Percentiles rank a stretch among this genome's conserved stretches.
Conservation (phyloP, 2,329 filamentous ascomycete species). For the Fusarium sp. region DNA sequence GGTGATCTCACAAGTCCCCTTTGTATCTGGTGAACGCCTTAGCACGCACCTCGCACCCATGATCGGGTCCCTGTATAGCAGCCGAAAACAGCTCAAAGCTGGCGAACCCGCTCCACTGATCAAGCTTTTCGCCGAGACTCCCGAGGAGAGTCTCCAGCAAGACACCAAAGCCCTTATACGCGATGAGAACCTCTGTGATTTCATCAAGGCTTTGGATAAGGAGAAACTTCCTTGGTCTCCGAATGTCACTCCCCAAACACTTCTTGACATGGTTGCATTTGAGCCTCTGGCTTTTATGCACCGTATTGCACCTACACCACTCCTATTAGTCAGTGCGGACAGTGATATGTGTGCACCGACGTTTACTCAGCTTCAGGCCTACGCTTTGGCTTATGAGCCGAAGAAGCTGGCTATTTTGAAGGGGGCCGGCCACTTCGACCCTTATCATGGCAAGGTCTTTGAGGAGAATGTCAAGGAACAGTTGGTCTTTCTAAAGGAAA, state of each 20-base stretch:
- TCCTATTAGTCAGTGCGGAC: not conserved
- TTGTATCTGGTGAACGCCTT: not conserved
- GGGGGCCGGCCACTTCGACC: not conserved
- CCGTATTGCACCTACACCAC: not conserved
- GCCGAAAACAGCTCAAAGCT: not conserved
- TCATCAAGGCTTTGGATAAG: not conserved
- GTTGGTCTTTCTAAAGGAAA: not conserved
- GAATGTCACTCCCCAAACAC: not conserved
- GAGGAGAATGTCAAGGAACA: not conserved
- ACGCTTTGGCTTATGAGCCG: not conserved
- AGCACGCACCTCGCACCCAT: not conserved
- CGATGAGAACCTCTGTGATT: not conserved
- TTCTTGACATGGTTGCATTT: not conserved
- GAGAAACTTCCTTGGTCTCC: not conserved
- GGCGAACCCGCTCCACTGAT: not conserved
- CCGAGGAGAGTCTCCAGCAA: not conserved
- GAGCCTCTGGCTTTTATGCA: not conserved
- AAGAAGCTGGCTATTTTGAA: not conserved
- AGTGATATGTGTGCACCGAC: not conserved
- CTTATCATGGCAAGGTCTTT: not conserved
- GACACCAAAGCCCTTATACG: not conserved
- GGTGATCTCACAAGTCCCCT: not conserved
- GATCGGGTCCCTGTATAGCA: not conserved
- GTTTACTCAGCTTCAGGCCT: not conserved
- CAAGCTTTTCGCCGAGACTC: not conserved